phyloP scores from a whole-genome alignment of 2,329 filamentous ascomycete species.

The Pyrenochaeta sp. region DNA sequence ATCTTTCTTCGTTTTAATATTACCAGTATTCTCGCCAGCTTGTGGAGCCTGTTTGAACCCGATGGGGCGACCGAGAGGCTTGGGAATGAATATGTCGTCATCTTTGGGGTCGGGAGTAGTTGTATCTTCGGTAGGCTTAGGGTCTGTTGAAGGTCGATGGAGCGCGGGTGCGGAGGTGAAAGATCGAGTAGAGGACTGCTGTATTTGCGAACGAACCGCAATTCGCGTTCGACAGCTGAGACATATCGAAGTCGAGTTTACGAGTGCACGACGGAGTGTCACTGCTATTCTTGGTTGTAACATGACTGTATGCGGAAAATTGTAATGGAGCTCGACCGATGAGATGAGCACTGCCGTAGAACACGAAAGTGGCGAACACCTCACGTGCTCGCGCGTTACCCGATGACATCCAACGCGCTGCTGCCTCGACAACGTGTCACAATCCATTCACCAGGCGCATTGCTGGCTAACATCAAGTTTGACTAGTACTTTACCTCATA shows the following conservation, averaged over 20 bases:
- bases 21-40: slow-evolving; percentile 81
- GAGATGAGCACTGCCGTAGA: slow-evolving; percentile 15
- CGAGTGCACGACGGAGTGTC: slow-evolving; percentile 21
- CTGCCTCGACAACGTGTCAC: slow-evolving; percentile 19
- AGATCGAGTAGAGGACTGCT: slow-evolving; percentile 22
- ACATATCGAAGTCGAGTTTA: slow-evolving; percentile 24
- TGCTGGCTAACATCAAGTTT: slow-evolving; percentile 1
- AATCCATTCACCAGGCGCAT: slow-evolving; percentile 6
- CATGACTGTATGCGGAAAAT: slow-evolving; percentile 30
- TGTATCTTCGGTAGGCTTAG: slow-evolving; percentile 12
- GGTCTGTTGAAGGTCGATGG: slow-evolving; percentile 22
- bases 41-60: slow-evolving; percentile 78
- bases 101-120: slow-evolving; percentile 25
- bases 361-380: slow-evolving; percentile 15
- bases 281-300: slow-evolving; percentile 41
- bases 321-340: slow-evolving; percentile 13
- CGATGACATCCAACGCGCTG: slow-evolving; percentile 19
- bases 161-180: slow-evolving; percentile 36
- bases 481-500: background rate
- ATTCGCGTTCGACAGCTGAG: slow-evolving; percentile 22
- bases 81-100: slow-evolving; percentile 57
- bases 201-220: slow-evolving; percentile 14
- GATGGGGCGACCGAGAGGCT: slow-evolving; percentile 74
- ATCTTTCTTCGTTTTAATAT: slow-evolving; percentile 61
- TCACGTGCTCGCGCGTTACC: slow-evolving; percentile 32